A percentile compares a stretch with the other conserved stretches of the same genome.
Evolutionary conservation across 1,139 yeast genomes (phyloP).

Genomic region (Kodamaea sp.): DNA sequence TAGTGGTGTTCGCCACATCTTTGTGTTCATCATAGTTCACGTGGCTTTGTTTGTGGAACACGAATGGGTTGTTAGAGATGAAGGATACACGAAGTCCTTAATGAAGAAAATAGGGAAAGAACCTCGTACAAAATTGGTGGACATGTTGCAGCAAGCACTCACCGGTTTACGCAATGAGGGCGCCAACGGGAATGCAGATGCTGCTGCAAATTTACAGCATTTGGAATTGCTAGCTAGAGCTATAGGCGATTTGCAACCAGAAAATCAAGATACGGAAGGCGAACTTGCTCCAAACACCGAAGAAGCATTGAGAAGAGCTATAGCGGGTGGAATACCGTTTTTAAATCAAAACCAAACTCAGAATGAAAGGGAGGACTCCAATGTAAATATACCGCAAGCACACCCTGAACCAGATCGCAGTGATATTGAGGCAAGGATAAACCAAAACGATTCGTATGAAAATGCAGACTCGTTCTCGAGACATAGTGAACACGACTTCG

Average conservation of each 20-base stretch:
- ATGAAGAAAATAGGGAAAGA: conserved; percentile 59
- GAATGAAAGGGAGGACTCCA: not conserved
- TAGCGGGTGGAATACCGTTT: conserved; percentile 8
- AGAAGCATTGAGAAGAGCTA: conserved; percentile 23
- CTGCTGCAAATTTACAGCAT: conserved; percentile 23
- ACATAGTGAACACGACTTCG: not conserved
- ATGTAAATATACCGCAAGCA: too few species aligned
- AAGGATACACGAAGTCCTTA: conserved; percentile 60
- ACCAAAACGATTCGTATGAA: not conserved
- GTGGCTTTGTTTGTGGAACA: conserved; percentile 58
- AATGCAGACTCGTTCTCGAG: not conserved
- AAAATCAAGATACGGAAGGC: conserved; percentile 4
- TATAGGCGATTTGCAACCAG: conserved; percentile 25
- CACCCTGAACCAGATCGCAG: not conserved
- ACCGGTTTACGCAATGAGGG: conserved; percentile 29
- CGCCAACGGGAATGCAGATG: conserved; percentile 21
- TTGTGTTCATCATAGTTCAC: conserved; percentile 42
- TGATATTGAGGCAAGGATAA: too few species aligned
- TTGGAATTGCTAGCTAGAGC: conserved; percentile 35
- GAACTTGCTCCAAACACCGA: conserved; percentile 13
- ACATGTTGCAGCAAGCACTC: conserved; percentile 16
- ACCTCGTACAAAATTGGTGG: conserved; percentile 41
- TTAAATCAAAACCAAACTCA: not conserved
- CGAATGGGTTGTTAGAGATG: conserved; percentile 73
- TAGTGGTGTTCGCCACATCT: conserved; percentile 41